Conservation (phyloP, 331 rosid species). For the Dryas integrifolia region DNA sequence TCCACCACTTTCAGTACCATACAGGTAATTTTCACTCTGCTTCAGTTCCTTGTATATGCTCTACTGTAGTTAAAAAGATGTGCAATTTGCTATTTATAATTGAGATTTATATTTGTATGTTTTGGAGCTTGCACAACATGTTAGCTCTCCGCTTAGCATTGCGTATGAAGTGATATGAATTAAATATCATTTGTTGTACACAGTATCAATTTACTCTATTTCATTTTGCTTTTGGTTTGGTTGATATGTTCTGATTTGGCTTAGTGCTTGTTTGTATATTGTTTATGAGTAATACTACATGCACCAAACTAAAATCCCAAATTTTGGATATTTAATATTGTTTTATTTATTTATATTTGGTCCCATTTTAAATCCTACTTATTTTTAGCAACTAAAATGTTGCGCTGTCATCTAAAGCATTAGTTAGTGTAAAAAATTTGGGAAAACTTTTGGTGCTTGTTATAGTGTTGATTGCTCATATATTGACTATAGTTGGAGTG, state of each 20-base stretch:
- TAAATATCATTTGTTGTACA: not conserved
- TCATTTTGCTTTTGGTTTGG: not conserved
- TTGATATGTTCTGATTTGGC: not conserved
- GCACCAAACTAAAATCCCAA: not conserved
- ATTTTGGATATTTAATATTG: not conserved
- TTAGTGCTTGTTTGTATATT: not conserved
- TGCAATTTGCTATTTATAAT: not conserved
- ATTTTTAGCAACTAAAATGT: not conserved
- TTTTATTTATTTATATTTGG: not conserved
- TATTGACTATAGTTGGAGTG: not conserved
- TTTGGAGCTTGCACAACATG: not conserved
- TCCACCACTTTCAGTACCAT: constrained; percentile 54
- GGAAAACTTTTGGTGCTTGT: not conserved
- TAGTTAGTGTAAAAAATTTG: not conserved
- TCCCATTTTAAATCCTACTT: not conserved
- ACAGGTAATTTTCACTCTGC: constrained; percentile 45
- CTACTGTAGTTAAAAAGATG: not conserved
- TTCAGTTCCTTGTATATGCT: not conserved
- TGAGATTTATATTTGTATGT: not conserved
- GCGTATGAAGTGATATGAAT: not conserved
- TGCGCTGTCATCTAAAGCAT: not conserved
- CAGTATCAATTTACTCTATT: not conserved
- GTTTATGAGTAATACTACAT: not conserved
- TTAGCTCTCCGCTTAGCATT: not conserved
- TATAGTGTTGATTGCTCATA: not conserved